A percentile compares a stretch with the other conserved stretches of the same genome.
These are phyloP conservation scores for Erythrobasidium yunnanense DNA, from an alignment of 768 basidiomycete species.

Conservation along the genomic window DNA sequence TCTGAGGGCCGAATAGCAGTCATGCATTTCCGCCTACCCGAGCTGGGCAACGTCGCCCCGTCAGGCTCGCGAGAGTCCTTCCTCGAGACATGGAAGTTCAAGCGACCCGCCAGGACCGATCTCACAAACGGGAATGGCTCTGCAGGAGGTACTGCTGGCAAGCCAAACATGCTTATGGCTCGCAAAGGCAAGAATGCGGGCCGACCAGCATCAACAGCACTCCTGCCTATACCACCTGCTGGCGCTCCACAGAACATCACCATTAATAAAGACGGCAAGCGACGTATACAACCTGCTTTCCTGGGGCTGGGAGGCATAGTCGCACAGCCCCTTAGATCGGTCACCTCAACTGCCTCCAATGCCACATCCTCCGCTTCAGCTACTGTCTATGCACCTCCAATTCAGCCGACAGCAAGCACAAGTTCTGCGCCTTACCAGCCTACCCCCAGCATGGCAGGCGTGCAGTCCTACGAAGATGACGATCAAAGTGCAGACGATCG, in stretches of 20 bases:
- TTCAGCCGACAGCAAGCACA: neutral
- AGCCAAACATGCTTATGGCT: constrained; percentile 5
- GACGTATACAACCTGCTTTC: constrained; percentile 50
- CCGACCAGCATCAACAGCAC: neutral
- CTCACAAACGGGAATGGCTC: neutral
- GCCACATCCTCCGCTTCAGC: neutral
- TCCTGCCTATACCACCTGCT: constrained; percentile 28
- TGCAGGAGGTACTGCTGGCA: neutral
- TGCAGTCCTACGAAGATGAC: neutral
- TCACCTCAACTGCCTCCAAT: neutral
- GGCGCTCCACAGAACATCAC: constrained; percentile 36
- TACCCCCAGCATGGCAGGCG: neutral
- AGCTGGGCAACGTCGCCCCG: constrained; percentile 26
- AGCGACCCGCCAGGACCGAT: neutral
- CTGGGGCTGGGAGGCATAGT: constrained; percentile 26
- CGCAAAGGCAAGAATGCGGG: constrained; percentile 3
- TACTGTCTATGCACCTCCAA: neutral
- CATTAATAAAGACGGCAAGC: constrained; percentile 48
- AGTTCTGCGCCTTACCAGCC: neutral
- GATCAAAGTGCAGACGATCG: neutral
- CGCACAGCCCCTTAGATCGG: neutral
- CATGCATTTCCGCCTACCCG: constrained; percentile 26
- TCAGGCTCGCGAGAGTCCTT: constrained; percentile 1
- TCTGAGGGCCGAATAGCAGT: constrained; percentile 82
- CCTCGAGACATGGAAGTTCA: constrained; percentile 14